These are phyloP conservation scores for Fusarium nodosum DNA, from an alignment of 2,329 filamentous ascomycete species.

Conservation along the genomic window DNA sequence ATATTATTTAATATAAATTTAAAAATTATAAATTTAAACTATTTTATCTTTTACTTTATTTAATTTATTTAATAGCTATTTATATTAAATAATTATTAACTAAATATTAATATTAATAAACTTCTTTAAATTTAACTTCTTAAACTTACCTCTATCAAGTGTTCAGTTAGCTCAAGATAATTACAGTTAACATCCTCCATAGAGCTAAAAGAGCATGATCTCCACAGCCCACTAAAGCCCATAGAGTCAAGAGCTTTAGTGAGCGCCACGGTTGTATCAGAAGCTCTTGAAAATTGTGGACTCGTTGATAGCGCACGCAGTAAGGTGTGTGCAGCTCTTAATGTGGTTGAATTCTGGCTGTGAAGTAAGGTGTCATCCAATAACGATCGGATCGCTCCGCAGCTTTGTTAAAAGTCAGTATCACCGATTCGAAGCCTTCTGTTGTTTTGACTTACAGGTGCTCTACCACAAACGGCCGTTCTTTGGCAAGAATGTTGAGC, in stretches of 20 bases:
- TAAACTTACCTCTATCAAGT: conserved; percentile 69
- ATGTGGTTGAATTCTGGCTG: conserved; percentile 71
- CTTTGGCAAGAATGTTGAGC: conserved; percentile 69
- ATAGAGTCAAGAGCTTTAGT: conserved; percentile 69
- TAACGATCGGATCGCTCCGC: conserved; percentile 68
- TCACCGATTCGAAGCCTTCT: no score
- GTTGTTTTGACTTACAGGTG: conserved; percentile 64
- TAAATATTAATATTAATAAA: background rate
- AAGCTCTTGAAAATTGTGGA: conserved; percentile 62
- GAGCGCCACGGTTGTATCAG: conserved; percentile 63
- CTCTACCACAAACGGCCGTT: conserved; percentile 68
- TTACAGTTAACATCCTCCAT: conserved; percentile 51
- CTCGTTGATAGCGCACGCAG: conserved; percentile 71
- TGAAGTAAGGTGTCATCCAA: conserved; percentile 73
- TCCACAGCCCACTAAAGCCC: conserved; percentile 75
- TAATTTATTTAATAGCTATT: background rate
- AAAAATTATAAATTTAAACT: no score
- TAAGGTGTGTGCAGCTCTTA: conserved; percentile 72
- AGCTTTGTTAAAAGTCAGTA: conserved; percentile 56
- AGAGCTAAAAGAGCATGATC: conserved; percentile 65
- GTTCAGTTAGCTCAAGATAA: conserved; percentile 68
- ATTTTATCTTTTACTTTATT: background rate
- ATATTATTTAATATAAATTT: no score
- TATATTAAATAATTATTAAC: conserved; percentile 5
- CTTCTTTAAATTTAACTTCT: no score